Evolutionary conservation across 1,284 basidiomycete genomes (phyloP).

Genomic region (Fereydounia khargensis): DNA sequence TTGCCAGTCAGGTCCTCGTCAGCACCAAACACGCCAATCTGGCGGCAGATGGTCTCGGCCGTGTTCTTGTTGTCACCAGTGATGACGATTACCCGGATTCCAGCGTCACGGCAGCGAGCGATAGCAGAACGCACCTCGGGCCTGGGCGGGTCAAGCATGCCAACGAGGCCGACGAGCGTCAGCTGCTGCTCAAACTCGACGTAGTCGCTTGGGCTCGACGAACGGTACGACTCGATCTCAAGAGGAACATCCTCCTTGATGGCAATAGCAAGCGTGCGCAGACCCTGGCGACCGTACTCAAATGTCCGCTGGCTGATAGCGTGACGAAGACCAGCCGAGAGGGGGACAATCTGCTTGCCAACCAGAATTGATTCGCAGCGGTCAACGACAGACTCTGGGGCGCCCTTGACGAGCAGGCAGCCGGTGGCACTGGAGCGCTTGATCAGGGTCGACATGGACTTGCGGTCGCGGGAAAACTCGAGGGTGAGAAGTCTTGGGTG

Average conservation of each 20-base stretch:
- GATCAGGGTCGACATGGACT: constrained; percentile 96
- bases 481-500: constrained; percentile 84
- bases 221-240: constrained; percentile 65
- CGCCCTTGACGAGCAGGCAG: constrained; percentile 79
- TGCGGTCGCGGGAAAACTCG: constrained; percentile 95
- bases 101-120: constrained; percentile 84
- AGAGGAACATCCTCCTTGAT: constrained; percentile 69
- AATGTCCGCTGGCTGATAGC: constrained; percentile 68
- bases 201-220: constrained; percentile 68
- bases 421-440: constrained; percentile 63
- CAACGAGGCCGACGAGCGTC: constrained; percentile 90
- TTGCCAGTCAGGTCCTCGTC: constrained; percentile 67
- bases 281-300: constrained; percentile 74
- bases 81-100: constrained; percentile 94
- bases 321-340: constrained; percentile 65
- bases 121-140: constrained; percentile 87
- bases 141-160: constrained; percentile 96
- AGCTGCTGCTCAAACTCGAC: constrained; percentile 74
- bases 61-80: constrained; percentile 98
- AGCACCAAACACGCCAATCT: constrained; percentile 80
- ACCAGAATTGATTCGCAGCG: constrained; percentile 75
- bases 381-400: constrained; percentile 89
- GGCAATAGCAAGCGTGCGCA: constrained; percentile 88
- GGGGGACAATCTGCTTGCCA: constrained; percentile 9
- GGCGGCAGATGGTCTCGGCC: constrained; percentile 91